Base-by-base conservation (phyloP, 225 moss, liverwort and hornwort species). In the Physcomitrium patens region DNA sequence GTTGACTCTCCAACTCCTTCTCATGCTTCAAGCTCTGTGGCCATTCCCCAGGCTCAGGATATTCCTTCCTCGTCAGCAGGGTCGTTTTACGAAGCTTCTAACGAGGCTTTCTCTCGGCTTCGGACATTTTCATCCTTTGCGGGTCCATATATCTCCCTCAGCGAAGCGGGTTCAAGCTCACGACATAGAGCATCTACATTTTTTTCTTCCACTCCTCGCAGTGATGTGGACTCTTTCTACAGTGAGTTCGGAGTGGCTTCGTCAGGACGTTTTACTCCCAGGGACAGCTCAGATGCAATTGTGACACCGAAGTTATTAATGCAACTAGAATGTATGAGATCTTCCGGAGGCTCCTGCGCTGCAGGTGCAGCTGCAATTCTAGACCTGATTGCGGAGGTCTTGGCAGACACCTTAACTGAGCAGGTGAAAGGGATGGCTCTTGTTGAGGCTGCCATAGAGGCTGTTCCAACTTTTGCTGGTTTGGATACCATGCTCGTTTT, bases 341-440 rank as follows among this genome's bases (percentile, higher is more conserved):
- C 91, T 74, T 83, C 89, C 50, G 90, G 99, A 60, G 93, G 93
- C 44, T 86, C 95, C 77, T 93, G 91, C 65, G 75, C 86, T 68
- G 84, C 89, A 58, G 84, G 93, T 58, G 91, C 95, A 58, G 91
- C 85, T 78, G 91, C 99, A 70, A 93, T 93, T 23, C 77, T 99
- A 74, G 99, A 99, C 76, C 82, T 99, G 69, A 84, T 99, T 60
- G 99, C 95, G 14, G 99, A 99, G 79, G 86, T 99, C 74, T 88
- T 99, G 77, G 93, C 93, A 16, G 91, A 99, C 78, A 81, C 86
- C 20, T 80, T 99, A 74, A 92, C 90, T 42, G 95, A 99, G 67
- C 82, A 88, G 54, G 77, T 85, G 55, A 99, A 92, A 71, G 99
- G 89, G 62, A 87, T 84, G 83, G 18, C 51, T 60, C 68, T 99